Conservation (phyloP, 352 stramenopile species). For the Globisporangium nodosum region DNA sequence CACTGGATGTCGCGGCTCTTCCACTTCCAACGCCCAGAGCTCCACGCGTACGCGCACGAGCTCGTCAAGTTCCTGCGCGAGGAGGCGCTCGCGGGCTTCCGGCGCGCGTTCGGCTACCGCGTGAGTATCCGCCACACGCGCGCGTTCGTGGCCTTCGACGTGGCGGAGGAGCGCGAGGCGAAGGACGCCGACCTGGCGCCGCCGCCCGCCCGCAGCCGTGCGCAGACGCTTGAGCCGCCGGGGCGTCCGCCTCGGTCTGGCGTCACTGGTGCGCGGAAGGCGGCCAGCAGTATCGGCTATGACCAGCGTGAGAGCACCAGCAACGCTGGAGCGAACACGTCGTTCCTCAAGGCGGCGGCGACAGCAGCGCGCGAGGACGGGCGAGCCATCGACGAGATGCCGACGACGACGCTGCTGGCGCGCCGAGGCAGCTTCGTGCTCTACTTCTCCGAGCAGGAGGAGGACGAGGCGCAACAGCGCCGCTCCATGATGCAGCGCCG, state of each 20-base stretch:
- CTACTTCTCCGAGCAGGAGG: conserved; percentile 45
- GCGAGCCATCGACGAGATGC: conserved; percentile 1
- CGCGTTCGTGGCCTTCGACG: conserved; percentile 49
- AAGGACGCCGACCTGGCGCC: conserved; percentile 5
- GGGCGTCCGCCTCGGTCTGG: neutral
- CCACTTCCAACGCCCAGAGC: conserved; percentile 39
- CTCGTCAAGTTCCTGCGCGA: conserved; percentile 60
- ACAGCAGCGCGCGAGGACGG: neutral
- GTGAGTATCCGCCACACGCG: conserved; percentile 53
- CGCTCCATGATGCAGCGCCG: conserved; percentile 18
- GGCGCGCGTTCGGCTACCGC: conserved; percentile 54
- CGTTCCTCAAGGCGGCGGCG: neutral
- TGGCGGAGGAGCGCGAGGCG: conserved; percentile 40
- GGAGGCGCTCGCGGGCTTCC: conserved; percentile 31
- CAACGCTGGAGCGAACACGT: neutral
- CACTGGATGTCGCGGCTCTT: conserved; percentile 65
- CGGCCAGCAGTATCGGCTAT: neutral
- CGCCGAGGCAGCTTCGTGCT: conserved; percentile 44
- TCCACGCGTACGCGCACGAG: conserved; percentile 55
- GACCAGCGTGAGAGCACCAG: neutral
- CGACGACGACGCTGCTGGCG: neutral
- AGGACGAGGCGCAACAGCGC: conserved; percentile 15
- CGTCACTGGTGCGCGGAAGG: neutral
- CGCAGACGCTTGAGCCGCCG: neutral
- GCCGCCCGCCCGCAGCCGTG: neutral